A percentile compares a stretch with the other conserved stretches of the same genome.
Evolutionary conservation across 148 eudicot species (phyloP).

Genomic region (Rhododendron simsii): DNA sequence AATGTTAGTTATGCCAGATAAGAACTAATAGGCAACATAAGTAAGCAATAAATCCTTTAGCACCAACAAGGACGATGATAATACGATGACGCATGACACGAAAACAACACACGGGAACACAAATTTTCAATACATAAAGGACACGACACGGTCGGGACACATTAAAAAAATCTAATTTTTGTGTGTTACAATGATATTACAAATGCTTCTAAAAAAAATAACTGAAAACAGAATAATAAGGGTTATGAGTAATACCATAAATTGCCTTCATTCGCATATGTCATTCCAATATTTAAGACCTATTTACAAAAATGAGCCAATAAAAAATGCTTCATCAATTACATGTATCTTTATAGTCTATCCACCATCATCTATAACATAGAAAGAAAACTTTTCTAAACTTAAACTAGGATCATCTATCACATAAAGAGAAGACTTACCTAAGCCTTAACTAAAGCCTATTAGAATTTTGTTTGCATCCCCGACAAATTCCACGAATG

Average conservation of each 20-base stretch:
- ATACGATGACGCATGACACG: background rate
- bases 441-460: background rate
- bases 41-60: background rate
- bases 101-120: background rate
- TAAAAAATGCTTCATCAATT: too few species aligned
- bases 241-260: too few species aligned
- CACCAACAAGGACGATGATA: background rate
- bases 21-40: background rate
- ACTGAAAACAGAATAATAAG: too few species aligned
- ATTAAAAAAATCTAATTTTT: background rate
- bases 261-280: too few species aligned
- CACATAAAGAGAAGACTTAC: background rate
- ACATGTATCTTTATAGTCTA: too few species aligned
- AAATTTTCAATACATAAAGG: background rate
- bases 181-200: background rate
- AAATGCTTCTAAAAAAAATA: too few species aligned
- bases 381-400: too few species aligned
- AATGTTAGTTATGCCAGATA: constrained; percentile 11
- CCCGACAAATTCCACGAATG: background rate
- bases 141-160: background rate
- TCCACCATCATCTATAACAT: too few species aligned
- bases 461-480: background rate
- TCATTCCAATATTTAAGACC: too few species aligned
- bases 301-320: too few species aligned
- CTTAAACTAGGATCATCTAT: too few species aligned